Base-by-base conservation (phyloP, 2,329 filamentous ascomycete genomes). In the Pseudocercospora eumusae region DNA sequence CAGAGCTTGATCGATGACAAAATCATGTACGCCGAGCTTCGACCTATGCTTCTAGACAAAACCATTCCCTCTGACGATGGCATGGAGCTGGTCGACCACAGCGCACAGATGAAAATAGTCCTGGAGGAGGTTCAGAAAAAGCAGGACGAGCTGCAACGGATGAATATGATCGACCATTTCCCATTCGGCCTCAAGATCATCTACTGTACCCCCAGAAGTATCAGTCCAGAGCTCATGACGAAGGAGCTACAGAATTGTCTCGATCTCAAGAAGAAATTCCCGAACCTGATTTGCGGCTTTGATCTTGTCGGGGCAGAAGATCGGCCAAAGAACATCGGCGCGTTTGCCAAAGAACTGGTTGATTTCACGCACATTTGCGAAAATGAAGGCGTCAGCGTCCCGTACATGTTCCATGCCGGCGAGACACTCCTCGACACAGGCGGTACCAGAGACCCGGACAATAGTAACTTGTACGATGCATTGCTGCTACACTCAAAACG, bases 391-490 rank as follows among this genome's bases (percentile, higher is more conserved):
- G 62, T 88, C 3, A 80, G 86, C 0, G 88, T 92, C 2, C 89
- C 89, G 0, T 90, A 91, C 70, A 78, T 92, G 42, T 90, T 92
- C 70, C 89, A 92, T 75, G 91, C 89, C 66, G 89, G 89, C 23
- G 89, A 92, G 76, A 90, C 89, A 0, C 79, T 90, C 4, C 70
- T 81, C 1, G 86, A 90, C 28, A 81, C 83, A 8, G 88, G 88
- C 40, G 82, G 81, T 23, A 83, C 86, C 4, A 81, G 82, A 1
- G 86, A 91, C 65, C 77, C 79, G 0, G 63, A 66, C 10, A 79
- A 81, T 18, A 86, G 83, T 18, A 92, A 92, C 71, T 77, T 92
- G 0, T 80, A 87, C 55, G 88, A 91, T 65, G 87, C 89, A 3
- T 80, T 90, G 1, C 75, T 88, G 1, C 79, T 92, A 2, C 80